Base-by-base conservation (phyloP, 2,329 filamentous ascomycete genomes). In the Thermoascus crustaceus region DNA sequence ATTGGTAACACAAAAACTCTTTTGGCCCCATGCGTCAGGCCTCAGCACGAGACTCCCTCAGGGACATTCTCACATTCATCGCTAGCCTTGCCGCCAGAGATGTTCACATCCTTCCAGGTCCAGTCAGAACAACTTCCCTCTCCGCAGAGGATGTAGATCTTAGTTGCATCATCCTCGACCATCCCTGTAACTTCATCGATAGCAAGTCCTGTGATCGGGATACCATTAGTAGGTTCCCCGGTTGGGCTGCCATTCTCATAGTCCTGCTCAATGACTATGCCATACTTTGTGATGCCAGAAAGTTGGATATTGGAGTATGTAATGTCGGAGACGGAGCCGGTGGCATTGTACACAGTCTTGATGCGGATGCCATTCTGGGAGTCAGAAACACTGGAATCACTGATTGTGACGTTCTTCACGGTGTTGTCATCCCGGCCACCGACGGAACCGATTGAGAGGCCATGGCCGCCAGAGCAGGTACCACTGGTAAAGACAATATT, bases 261-360 rank as follows among this genome's bases (percentile, higher is more conserved):
- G 51, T 76, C 72, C 58, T 79, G 75, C 53, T 77, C 61, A 39
- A 79, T 68, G 33, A 76, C 62, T 39, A 78, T 69, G 29, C 69
- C 73, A 49, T 76, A 75, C 14, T 67, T 58, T 34, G 67, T 53
- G 47, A 76, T 75, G 26, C 56, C 53, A 25, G 58, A 63, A 2
- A 77, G 58, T 1, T 60, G 64, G 53, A 78, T 76, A 42, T 63
- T 60, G 25, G 58, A 60, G 60, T 75, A 78, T 2, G 67, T 74
- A 20, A 78, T 60, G 35, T 63, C 64, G 22, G 52, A 58, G 38
- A 79, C 70, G 5, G 60, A 59, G 29, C 75, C 75, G 0, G 68
- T 75, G 3, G 64, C 65, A 34, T 60, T 67, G 27, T 57, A 67
- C 17, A 71, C 66, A 7, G 71, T 73, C 63, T 79, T 79, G 59